Percentiles rank a stretch among this genome's conserved stretches.
Evolutionary conservation across 805 yeast species (phyloP).

Genomic region (Saccharomyces paradoxus): DNA sequence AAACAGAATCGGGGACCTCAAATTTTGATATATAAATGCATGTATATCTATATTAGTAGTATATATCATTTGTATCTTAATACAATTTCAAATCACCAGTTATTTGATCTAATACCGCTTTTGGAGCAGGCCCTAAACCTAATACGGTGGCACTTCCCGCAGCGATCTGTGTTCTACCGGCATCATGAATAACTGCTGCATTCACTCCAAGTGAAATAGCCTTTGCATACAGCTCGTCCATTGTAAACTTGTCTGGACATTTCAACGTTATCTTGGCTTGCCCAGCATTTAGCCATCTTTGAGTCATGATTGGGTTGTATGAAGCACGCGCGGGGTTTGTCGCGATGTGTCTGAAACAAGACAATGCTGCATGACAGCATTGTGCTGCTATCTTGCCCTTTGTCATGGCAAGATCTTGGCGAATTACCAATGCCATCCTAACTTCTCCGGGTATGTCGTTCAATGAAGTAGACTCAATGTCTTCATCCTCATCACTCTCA

Average conservation of each 20-base stretch:
- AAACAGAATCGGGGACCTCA: not conserved
- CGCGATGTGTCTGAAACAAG: slow-evolving; percentile 66
- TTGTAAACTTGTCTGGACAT: slow-evolving; percentile 53
- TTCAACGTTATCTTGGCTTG: slow-evolving; percentile 91
- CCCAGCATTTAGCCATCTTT: slow-evolving; percentile 75
- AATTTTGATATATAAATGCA: slow-evolving; percentile 3
- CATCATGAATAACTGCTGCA: slow-evolving; percentile 81
- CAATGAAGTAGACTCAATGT: slow-evolving; percentile 50
- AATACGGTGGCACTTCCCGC: slow-evolving; percentile 92
- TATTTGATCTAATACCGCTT: slow-evolving; percentile 63
- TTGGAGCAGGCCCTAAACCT: slow-evolving; percentile 98
- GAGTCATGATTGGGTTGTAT: slow-evolving; percentile 54
- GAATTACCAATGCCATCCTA: slow-evolving; percentile 77
- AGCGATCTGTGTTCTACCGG: slow-evolving; percentile 95
- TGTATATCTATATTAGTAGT: slow-evolving; percentile 4
- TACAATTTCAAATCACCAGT: slow-evolving; percentile 74
- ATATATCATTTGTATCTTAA: slow-evolving; percentile 23
- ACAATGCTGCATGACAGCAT: slow-evolving; percentile 95
- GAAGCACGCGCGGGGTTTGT: slow-evolving; percentile 39
- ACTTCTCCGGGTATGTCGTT: slow-evolving; percentile 72
- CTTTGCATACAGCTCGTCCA: slow-evolving; percentile 69
- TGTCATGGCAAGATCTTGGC: slow-evolving; percentile 85
- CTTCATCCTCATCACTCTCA: slow-evolving; percentile 46
- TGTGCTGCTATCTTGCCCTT: slow-evolving; percentile 97
- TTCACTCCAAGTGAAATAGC: slow-evolving; percentile 76